Evolutionary conservation across 805 yeast genomes (phyloP), one percentile per base, ranked within the genome.

Genomic region (Wickerhamomyces silvicola): DNA sequence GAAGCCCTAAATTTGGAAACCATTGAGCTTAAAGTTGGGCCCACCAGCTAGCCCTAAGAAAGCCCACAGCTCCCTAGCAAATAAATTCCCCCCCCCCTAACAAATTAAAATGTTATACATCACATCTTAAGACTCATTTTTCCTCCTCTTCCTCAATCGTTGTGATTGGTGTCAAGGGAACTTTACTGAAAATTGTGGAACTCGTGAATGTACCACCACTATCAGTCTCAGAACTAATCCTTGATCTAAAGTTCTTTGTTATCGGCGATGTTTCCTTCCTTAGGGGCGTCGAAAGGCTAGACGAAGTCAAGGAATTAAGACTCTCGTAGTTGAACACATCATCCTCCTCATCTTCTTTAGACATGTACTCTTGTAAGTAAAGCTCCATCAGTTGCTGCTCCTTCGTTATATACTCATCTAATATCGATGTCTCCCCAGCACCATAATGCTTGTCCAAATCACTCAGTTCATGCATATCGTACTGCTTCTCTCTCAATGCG

Each of bases 91-190:
- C 5, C 18, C n/a, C n/a, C n/a, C n/a, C n/a, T n/a, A n/a, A n/a
- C n/a, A n/a, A n/a, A n/a, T n/a, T n/a, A n/a, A n/a, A n/a, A 13
- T 12, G 13, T n/a, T 10, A 28, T 27, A 19, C 16, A 14, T 12
- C 11, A 16, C 7, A 7, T 6, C 21, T 16, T 27, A n/a, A n/a
- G n/a, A n/a, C 36, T 7, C 26, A 33, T 23, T 43, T 42, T 9
- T 39, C 46, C 10, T 37, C 44, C 12, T 45, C 47, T 32, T 46
- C 49, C 9, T 35, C 44, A 17, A 46, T 42, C 1, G 46, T 37
- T 5, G 42, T 39, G 16, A 42, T 43, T 15, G 50, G 48, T 4
- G 46, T 37, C 32, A 35, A 33, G 12, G 42, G 38, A 3, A n/a
- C n/a, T n/a, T n/a, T n/a, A n/a, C n/a, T n/a, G n/a, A n/a, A n/a